A percentile compares a stretch with the other conserved stretches of the same genome.
These are phyloP conservation scores for Colletotrichum agaves DNA, from an alignment of 2,329 filamentous ascomycete species.

Conservation along the genomic window DNA sequence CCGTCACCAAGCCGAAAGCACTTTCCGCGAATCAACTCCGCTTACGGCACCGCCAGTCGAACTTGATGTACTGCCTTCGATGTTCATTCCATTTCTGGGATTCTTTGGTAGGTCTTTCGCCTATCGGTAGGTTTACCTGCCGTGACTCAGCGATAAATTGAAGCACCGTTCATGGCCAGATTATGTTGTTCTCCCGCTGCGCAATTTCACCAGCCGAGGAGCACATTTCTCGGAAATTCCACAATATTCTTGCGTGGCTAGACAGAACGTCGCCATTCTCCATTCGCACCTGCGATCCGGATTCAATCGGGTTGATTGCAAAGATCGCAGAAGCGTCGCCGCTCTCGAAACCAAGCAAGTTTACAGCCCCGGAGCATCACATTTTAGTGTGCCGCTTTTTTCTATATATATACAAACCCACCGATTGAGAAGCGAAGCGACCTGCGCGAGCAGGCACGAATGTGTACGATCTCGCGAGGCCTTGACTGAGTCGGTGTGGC, in stretches of 20 bases:
- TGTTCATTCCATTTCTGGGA: neutral
- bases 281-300: too few relatives aligned
- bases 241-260: neutral
- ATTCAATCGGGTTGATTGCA: too few relatives aligned
- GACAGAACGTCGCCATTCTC: too few relatives aligned
- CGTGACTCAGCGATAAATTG: neutral
- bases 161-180: neutral
- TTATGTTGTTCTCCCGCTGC: neutral
- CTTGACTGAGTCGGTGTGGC: neutral
- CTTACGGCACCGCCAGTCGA: neutral
- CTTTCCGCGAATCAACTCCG: slow-evolving; percentile 1
- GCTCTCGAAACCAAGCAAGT: too few relatives aligned
- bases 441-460: neutral
- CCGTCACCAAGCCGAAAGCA: slow-evolving; percentile 1
- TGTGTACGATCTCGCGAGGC: neutral
- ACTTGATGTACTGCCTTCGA: neutral
- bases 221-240: neutral
- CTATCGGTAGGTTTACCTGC: neutral
- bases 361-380: too few relatives aligned
- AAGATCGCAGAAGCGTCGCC: too few relatives aligned
- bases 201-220: slow-evolving; percentile 1
- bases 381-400: too few relatives aligned
- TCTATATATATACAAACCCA: neutral
- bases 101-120: too few relatives aligned
- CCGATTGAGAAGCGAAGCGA: neutral